phyloP scores from a whole-genome alignment of 116 monocot genomes.

The Thalassia testudinum region DNA sequence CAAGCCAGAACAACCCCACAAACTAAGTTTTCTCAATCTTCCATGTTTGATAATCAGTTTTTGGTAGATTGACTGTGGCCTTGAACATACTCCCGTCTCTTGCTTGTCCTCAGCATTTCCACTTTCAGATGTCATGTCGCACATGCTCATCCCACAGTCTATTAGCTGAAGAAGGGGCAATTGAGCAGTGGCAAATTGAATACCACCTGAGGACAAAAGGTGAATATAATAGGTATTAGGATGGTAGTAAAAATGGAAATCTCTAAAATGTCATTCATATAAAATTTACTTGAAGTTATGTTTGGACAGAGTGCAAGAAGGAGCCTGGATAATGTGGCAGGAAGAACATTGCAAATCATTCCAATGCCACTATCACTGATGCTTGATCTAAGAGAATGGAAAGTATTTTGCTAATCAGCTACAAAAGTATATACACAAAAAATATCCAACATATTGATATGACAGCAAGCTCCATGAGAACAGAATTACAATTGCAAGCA shows the following conservation, averaged over 20 bases:
- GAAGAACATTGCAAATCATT: conserved; percentile 82
- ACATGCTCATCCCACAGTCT: conserved; percentile 87
- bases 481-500: too few species aligned
- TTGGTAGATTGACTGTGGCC: conserved; percentile 36
- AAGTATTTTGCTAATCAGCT: neutral
- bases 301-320: conserved; percentile 80
- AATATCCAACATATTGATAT: too few species aligned
- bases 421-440: too few species aligned
- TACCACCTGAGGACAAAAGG: conserved; percentile 39
- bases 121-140: conserved; percentile 17
- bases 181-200: conserved; percentile 84
- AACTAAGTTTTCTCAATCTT: conserved; percentile 63
- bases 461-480: too few species aligned
- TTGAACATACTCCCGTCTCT: conserved; percentile 6
- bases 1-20: conserved; percentile 93
- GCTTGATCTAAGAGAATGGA: conserved; percentile 42
- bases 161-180: conserved; percentile 71
- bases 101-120: conserved; percentile 19
- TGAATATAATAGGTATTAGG: neutral
- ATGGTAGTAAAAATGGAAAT: neutral
- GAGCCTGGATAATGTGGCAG: conserved; percentile 59
- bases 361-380: conserved; percentile 86
- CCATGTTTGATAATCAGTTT: conserved; percentile 87
- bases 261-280: neutral
- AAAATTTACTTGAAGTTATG: conserved; percentile 63